A percentile compares a stretch with the other conserved stretches of the same genome.
These are phyloP conservation scores for Phytomonas francai DNA, from an alignment of 208 protist genomes.

Conservation along the genomic window DNA sequence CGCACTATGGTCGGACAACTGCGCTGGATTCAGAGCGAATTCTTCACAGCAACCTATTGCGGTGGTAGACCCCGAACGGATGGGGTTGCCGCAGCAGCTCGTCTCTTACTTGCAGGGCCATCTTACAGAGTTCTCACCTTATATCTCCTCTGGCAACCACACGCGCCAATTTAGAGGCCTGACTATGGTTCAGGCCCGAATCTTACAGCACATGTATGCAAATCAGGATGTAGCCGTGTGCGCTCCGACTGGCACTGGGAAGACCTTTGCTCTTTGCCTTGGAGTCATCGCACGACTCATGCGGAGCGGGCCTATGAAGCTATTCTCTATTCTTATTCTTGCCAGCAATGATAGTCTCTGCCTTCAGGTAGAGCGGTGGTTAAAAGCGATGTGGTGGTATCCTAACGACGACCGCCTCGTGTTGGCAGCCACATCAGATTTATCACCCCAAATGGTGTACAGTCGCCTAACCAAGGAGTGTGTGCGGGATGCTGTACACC, in stretches of 20 bases:
- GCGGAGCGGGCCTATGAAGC: constrained; percentile 85
- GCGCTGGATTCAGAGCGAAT: constrained; percentile 15
- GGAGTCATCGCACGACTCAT: constrained; percentile 76
- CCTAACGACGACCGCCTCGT: constrained; percentile 72
- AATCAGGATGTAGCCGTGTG: constrained; percentile 79
- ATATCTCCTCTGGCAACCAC: not conserved
- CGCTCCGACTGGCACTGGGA: constrained; percentile 84
- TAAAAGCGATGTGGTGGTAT: constrained; percentile 88
- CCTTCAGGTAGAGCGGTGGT: constrained; percentile 72
- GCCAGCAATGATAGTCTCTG: constrained; percentile 70
- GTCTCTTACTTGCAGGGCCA: constrained; percentile 42
- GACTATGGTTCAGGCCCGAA: constrained; percentile 76
- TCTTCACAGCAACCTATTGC: constrained; percentile 50
- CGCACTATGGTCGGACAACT: constrained; percentile 10
- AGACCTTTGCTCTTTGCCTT: constrained; percentile 83
- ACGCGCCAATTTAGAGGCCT: constrained; percentile 22
- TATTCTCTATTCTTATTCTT: constrained; percentile 71
- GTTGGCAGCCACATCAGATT: constrained; percentile 60
- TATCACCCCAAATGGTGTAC: constrained; percentile 54
- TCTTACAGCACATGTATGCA: constrained; percentile 84
- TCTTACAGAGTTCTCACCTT: constrained; percentile 17
- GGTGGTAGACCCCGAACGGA: constrained; percentile 58
- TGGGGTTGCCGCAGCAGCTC: constrained; percentile 75
- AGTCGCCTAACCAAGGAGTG: constrained; percentile 62
- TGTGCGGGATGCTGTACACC: constrained; percentile 30